Conservation (phyloP, 129 eudicot species). For the Tagetes patula region DNA sequence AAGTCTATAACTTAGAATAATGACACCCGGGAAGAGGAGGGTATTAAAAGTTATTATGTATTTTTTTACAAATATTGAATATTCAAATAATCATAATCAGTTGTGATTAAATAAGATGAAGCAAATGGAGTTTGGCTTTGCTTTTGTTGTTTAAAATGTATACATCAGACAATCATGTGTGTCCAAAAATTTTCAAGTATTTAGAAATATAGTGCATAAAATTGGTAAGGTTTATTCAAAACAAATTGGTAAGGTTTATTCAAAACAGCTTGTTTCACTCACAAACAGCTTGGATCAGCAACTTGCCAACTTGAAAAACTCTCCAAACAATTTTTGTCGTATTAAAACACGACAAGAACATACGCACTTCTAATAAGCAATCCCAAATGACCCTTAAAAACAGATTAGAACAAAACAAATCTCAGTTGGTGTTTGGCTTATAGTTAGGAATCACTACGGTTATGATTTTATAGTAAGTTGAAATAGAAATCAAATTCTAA, state of each 20-base stretch:
- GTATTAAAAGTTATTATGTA: neutral
- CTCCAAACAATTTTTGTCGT: neutral
- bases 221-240: too few relatives aligned
- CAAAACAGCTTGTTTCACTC: neutral
- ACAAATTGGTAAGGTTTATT: too few relatives aligned
- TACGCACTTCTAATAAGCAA: neutral
- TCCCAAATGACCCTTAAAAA: neutral
- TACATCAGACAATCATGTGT: neutral
- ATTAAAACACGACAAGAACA: neutral
- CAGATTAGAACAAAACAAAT: neutral
- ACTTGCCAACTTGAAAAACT: neutral
- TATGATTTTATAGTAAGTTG: neutral
- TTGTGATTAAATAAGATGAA: neutral
- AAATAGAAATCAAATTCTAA: neutral
- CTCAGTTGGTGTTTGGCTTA: neutral
- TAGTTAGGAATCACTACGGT: neutral
- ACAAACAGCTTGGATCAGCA: neutral
- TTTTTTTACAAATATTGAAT: neutral
- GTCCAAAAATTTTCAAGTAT: neutral
- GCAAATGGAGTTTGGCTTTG: neutral
- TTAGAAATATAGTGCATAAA: neutral
- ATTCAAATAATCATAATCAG: neutral
- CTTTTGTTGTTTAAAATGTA: neutral
- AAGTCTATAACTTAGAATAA: conserved; percentile 8
- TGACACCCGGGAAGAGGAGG: neutral